These are phyloP conservation scores for Garcia nutans DNA, from an alignment of 345 rosid species.

Conservation along the genomic window DNA sequence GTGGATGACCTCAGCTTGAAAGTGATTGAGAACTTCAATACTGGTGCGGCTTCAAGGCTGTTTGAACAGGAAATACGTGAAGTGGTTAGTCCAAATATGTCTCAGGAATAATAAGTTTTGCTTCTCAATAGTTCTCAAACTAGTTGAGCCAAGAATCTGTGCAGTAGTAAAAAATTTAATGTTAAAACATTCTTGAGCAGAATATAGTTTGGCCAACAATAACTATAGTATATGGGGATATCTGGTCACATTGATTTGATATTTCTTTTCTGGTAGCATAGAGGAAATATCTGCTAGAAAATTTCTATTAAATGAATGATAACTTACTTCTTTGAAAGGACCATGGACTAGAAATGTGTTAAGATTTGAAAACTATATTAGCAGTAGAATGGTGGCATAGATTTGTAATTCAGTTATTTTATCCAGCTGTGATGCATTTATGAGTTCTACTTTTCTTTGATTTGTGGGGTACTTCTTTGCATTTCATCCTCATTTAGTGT, in stretches of 20 bases:
- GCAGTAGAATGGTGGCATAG: neutral
- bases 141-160: neutral
- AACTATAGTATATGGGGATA: neutral
- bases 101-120: neutral
- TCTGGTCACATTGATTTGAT: neutral
- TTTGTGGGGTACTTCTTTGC: neutral
- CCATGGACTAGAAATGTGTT: neutral
- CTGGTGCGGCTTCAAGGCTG: conserved; percentile 53
- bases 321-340: no score
- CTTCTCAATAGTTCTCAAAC: conserved; percentile 8
- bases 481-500: neutral
- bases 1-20: conserved; percentile 56
- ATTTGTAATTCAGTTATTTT: neutral
- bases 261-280: neutral
- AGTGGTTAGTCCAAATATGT: conserved; percentile 54
- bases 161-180: neutral
- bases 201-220: neutral
- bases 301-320: no score
- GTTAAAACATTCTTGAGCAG: neutral
- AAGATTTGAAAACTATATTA: neutral
- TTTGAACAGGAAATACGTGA: conserved; percentile 72
- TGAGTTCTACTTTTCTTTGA: neutral
- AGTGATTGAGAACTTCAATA: conserved; percentile 55
- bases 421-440: neutral
- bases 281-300: no score